These are phyloP conservation scores for Agrostemma githago DNA, from an alignment of 148 eudicot species.

Conservation along the genomic window DNA sequence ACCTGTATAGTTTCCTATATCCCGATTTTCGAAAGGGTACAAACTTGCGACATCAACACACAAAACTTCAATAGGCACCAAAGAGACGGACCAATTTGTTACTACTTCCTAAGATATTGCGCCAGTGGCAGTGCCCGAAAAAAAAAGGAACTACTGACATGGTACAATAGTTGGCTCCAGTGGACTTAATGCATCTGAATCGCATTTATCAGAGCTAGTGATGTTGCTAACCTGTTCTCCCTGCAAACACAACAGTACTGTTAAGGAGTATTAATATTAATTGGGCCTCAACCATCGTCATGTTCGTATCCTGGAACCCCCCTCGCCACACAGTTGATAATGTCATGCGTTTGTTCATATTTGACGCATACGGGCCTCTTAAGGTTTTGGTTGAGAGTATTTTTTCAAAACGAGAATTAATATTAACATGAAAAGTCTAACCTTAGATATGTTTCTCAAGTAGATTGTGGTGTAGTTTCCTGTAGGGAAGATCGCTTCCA, in stretches of 20 bases:
- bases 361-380: too few species aligned
- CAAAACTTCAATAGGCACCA: too few species aligned
- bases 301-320: too few species aligned
- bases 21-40: too few species aligned
- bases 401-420: not conserved
- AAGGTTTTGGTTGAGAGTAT: too few species aligned
- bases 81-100: too few species aligned
- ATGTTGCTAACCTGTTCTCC: conserved; percentile 45
- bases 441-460: conserved; percentile 84
- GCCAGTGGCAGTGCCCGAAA: not conserved
- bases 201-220: conserved; percentile 47
- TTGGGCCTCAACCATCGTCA: not conserved
- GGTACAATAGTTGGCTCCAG: conserved; percentile 56
- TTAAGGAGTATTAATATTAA: not conserved
- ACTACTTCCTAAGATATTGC: too few species aligned
- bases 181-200: conserved; percentile 38
- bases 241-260: conserved; percentile 30
- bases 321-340: too few species aligned
- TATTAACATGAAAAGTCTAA: conserved; percentile 17
- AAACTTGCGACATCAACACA: too few species aligned
- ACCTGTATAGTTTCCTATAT: too few species aligned
- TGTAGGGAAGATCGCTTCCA: conserved; percentile 80
- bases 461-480: conserved; percentile 76
- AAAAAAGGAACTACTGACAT: conserved; percentile 34
- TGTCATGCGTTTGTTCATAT: too few species aligned